Evolutionary conservation across 177 flowering plant species (phyloP), one percentile per base, ranked within the genome.

Genomic region (Vitis hybrid): DNA sequence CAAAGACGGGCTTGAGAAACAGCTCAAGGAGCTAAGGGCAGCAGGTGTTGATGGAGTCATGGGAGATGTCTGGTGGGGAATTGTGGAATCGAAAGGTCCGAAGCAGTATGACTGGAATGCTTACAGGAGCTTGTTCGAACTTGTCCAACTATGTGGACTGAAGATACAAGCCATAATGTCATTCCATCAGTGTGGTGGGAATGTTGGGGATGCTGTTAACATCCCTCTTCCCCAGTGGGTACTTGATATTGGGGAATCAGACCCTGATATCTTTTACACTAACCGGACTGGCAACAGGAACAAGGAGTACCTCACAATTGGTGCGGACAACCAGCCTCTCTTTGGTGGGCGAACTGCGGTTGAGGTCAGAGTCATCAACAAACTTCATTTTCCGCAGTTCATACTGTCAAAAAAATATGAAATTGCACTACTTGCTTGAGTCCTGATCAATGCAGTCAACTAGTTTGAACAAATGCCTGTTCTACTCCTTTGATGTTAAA

Each of bases 11-110:
- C 72, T 88, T 0, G 84, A 79, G 79, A 77, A 75, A 60, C 91
- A 90, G 77, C 90, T 93, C 48, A 80, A 74, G 82, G 70, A 85
- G 72, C 84, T 92, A 17, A 82, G 62, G 62, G 79, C 70, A 3
- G 94, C 84, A 4, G 93, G 82, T 3, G 85, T 91, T 15, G 97
- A 94, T 78, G 98, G 97, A 46, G 87, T 90, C 4, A 94, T 94
- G 98, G 82, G 85, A 17, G 98, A 94, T 76, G 89, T 92, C 6
- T 92, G 97, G 98, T 94, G 97, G 98, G 97, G 98, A 17, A 83
- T 89, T 10, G 74, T 89, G 48, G 98, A 92, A 79, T 71, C 82
- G n/a, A 84, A 82, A 63, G 94, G 89, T n/a, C 91, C 96, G 8
- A 81, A 78, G 78, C 74, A 84, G 56, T 92, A 92, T 68, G 87